Evolutionary conservation across 805 yeast genomes (phyloP), one percentile per base, ranked within the genome.

Genomic region (Barnettozyma wickerhamii): DNA sequence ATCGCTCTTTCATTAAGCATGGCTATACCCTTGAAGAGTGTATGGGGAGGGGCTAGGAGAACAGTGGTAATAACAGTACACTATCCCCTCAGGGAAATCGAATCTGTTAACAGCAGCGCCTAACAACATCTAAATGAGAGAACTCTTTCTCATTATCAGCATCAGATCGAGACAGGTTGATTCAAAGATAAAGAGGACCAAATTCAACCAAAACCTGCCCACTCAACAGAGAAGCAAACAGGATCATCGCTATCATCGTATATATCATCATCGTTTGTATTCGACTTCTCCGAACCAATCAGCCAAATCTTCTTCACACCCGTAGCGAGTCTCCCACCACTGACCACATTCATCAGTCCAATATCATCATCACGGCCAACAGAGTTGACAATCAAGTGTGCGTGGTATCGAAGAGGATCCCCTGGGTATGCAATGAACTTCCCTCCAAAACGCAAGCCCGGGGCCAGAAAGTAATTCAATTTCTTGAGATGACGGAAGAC

Each of bases 371-470:
- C 71, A 48, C 73, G 65, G 19, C 60, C 63, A 12, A 68, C 49
- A 0, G 79, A 68, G 35, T 75, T 74, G 3, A 86, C 84, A 5
- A 86, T 81, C 48, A 80, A 69, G 60, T 91, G 96, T 3, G 97
- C 84, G 62, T 91, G 99, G 55, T 78, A 93, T 35, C 93, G 62
- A 40, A 91, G 65, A 7, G 98, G 95, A 58, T 91, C 99, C 1
- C 97, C 98, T 0, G 97, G 98, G 49, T 91, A 91, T 2, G 90
- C 89, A 42, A 93, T 75, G 53, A 78, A 89, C 40, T 79, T 79
- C 5, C 96, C 95, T 2, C 99, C 99, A 60, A 90, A 91, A 43
- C 95, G 72, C 24, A 89, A 65, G 0, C 99, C 99, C 0, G 98
- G 96, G 24, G 88, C 71, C 14, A 85, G 50, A 42, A 66, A 76